Evolutionary conservation across 1,284 basidiomycete genomes (phyloP), one percentile per base, ranked within the genome.

Genomic region (Moniliella sp.): DNA sequence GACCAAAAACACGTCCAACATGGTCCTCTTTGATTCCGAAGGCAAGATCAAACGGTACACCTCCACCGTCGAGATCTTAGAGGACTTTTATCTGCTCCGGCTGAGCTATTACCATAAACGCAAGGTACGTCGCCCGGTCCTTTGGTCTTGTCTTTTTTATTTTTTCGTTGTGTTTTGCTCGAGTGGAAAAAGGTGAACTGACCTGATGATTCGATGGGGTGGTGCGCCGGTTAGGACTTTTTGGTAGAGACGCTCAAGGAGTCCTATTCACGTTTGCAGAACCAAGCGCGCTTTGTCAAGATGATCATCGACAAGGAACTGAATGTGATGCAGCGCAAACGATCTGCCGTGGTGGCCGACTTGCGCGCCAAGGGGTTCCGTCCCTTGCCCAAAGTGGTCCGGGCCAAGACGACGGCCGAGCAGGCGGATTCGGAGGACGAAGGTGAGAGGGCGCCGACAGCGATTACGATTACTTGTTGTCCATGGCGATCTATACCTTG

Each of bases 21-120:
- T 99, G 91, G 93, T 97, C 5, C 83, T 82, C 62, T 99, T 99
- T 62, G 86, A 94, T 62, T 72, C 81, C 43, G 76, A 88, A 17
- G 78, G 82, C 51, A 93, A 91, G 67, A 93, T 99, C 65, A 83
- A 77, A 65, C 91, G 77, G 64, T 97, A 94, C 62, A 65, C 71
- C 13, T 71, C 75, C 2, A 74, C 91, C 0, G 88, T 94, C 57
- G 78, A 86, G 52, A 83, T 99, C 38, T 62, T 97, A 31, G 75
- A 81, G 40, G 88, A 93, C 32, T 99, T 93, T 61, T 99, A 81
- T 61, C 77, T 81, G 27, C 66, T 77, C 42, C 75, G 91, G 13
- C 64, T 97, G 39, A 75, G 78, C 33, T 86, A 73, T 63, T 99
- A 59, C 39, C 52, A 56, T 81, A 84, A 65, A 83, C 93, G 62